A percentile compares a stretch with the other conserved stretches of the same genome.
Evolutionary conservation across 208 protist species (phyloP).

Genomic region (Pavlovales sp.): DNA sequence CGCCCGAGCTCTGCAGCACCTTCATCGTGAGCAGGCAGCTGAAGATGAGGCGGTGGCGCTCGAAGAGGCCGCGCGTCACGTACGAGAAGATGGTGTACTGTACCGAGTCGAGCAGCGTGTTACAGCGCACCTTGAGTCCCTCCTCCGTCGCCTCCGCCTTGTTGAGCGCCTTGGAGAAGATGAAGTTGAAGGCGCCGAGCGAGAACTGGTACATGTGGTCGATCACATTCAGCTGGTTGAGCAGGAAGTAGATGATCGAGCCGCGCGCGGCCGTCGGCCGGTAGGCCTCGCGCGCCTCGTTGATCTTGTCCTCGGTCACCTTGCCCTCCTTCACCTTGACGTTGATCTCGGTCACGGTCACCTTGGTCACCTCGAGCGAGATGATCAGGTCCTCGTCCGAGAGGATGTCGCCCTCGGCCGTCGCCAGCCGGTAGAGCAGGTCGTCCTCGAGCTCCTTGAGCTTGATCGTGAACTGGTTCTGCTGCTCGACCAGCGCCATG

Average conservation of each 20-base stretch:
- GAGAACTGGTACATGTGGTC: constrained; percentile 98
- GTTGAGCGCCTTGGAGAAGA: constrained; percentile 92
- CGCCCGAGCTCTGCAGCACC: constrained; percentile 78
- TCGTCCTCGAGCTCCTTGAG: constrained; percentile 93
- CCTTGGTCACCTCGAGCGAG: constrained; percentile 92
- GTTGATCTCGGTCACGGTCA: constrained; percentile 89
- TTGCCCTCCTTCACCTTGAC: constrained; percentile 84
- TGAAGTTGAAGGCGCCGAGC: constrained; percentile 91
- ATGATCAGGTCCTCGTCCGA: constrained; percentile 89
- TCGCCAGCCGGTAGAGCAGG: constrained; percentile 86
- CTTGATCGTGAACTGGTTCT: constrained; percentile 80
- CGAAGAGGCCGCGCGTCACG: constrained; percentile 94
- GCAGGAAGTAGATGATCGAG: constrained; percentile 92
- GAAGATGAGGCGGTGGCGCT: constrained; percentile 98
- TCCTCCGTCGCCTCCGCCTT: constrained; percentile 72
- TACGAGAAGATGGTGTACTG: constrained; percentile 78
- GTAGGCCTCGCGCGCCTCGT: constrained; percentile 86
- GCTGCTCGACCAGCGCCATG: constrained; percentile 90
- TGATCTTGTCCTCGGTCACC: constrained; percentile 82
- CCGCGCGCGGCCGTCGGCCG: constrained; percentile 86
- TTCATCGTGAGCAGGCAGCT: constrained; percentile 91
- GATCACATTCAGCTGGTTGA: constrained; percentile 87
- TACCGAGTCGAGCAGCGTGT: constrained; percentile 83
- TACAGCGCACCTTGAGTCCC: constrained; percentile 78
- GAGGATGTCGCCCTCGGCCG: constrained; percentile 90